Base-by-base conservation (phyloP, 2,329 filamentous ascomycete species). In the Monosporascus sp. region DNA sequence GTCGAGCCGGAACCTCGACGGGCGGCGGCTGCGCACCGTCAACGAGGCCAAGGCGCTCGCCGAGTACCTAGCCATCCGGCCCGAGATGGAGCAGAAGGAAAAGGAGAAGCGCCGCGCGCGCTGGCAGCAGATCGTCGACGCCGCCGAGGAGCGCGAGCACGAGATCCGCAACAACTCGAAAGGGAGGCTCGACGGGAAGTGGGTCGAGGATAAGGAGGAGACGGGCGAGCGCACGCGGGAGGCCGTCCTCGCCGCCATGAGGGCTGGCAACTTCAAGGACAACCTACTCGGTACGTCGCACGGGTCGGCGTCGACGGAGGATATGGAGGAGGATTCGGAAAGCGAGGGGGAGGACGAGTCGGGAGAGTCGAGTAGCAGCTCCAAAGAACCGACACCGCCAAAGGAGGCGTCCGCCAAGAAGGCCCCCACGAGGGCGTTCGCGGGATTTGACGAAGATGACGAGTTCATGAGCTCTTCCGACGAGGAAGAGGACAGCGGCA, bases 181-280 rank as follows among this genome's bases (percentile, higher is more conserved):
- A 61, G 83, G 85, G 51, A 80, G 87, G 69, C 72, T 97, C 41
- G 90, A 97, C 65, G 90, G 90, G 0, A 88, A 93, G 67, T 99
- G 93, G 91, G 86, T 97, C 41, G 94, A 99, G 68, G 88, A 90
- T 60, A 96, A 95, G 71, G 92, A 97, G 62, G 91, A 96, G 67
- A 88, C 88, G 25, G 87, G 83, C 60, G 90, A 95, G 73, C 87
- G 88, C 70, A 93, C 91, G 0, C 77, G 89, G 41, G 85, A 89
- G 61, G 89, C 89, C 3, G 88, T 93, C 6, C 66, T 88, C 44
- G 82, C 81, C 48, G 86, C 84, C 7, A 86, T 91, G 75, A 86
- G 83, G 70, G 75, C 78, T 17, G 84, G 84, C 2, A 76, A 77
- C 51, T 83, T 81, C 65, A 81, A 77, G 57, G 85, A 87, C 72